These are phyloP conservation scores for Chrysosporium keratinophilum DNA, from an alignment of 2,329 filamentous ascomycete genomes.

Conservation along the genomic window DNA sequence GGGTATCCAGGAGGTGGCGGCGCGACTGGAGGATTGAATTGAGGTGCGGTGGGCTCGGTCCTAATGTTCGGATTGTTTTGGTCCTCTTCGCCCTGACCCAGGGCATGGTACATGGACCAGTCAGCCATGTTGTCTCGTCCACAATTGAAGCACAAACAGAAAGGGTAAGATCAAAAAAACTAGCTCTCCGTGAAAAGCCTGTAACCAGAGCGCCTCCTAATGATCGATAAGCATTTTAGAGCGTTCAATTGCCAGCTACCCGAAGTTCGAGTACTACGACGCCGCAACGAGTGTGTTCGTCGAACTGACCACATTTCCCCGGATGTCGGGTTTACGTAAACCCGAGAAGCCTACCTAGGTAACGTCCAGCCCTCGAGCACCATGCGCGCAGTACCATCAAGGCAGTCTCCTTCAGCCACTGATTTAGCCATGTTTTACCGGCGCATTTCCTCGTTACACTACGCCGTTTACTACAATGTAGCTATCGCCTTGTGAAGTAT, in stretches of 20 bases:
- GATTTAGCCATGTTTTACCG: background rate
- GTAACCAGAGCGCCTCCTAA: background rate
- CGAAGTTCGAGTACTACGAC: background rate
- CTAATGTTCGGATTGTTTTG: conserved; percentile 45
- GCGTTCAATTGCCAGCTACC: background rate
- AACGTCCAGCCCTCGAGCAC: background rate
- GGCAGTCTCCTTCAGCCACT: too few species aligned
- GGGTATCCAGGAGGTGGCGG: conserved; percentile 29
- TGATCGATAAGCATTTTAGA: background rate
- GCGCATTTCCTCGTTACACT: too few species aligned
- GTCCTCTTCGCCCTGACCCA: conserved; percentile 39
- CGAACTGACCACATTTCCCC: conserved; percentile 12
- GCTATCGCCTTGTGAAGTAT: too few species aligned
- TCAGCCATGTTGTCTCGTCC: conserved; percentile 31
- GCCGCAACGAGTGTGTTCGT: background rate
- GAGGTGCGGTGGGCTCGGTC: conserved; percentile 43
- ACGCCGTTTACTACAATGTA: too few species aligned
- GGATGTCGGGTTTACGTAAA: background rate
- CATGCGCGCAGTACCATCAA: background rate
- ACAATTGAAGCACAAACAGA: conserved; percentile 3
- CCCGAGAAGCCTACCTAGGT: background rate
- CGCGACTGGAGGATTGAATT: conserved; percentile 40
- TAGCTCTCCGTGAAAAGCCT: background rate
- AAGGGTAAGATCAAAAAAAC: background rate
- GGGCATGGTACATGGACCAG: conserved; percentile 33